These are phyloP conservation scores for Fusarium ambrosium DNA, from an alignment of 2,329 filamentous ascomycete genomes.

Conservation along the genomic window DNA sequence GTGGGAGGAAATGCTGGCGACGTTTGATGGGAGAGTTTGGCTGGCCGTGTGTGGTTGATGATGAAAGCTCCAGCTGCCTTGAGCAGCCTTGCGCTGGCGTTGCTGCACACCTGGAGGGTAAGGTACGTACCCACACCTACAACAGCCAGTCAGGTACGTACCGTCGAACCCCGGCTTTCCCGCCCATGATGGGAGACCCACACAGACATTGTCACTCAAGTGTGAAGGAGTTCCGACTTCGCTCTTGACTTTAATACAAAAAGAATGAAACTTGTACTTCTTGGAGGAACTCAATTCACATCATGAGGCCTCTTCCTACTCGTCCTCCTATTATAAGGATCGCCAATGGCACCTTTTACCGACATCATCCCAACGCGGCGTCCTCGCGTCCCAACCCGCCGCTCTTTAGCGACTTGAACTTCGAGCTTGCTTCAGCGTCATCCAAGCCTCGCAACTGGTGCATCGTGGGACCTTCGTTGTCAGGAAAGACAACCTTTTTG, in stretches of 20 bases:
- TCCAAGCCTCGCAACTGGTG: slow-evolving; percentile 78
- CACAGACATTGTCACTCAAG: slow-evolving; percentile 33
- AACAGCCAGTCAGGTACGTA: slow-evolving; percentile 9
- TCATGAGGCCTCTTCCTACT: slow-evolving; percentile 54
- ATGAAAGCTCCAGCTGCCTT: slow-evolving; percentile 41
- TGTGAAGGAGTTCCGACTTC: slow-evolving; percentile 33
- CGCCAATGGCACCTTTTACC: slow-evolving; percentile 85
- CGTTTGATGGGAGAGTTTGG: slow-evolving; percentile 16
- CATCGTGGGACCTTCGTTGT: slow-evolving; percentile 82
- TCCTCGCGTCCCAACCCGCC: slow-evolving; percentile 72
- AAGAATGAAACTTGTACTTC: slow-evolving; percentile 21
- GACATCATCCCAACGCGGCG: slow-evolving; percentile 73
- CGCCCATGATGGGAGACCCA: slow-evolving; percentile 19
- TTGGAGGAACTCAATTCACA: slow-evolving; percentile 38
- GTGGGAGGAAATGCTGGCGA: slow-evolving; percentile 1
- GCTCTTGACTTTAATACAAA: slow-evolving; percentile 4
- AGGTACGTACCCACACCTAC: slow-evolving; percentile 38
- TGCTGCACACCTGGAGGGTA: slow-evolving; percentile 28
- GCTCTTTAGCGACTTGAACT: slow-evolving; percentile 78
- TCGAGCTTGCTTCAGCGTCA: slow-evolving; percentile 74
- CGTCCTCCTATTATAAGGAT: slow-evolving; percentile 77
- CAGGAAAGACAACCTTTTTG: slow-evolving; percentile 86
- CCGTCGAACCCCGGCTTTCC: slow-evolving; percentile 3
- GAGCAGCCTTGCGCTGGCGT: slow-evolving; percentile 43
- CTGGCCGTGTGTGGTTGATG: slow-evolving; percentile 26